These are phyloP conservation scores for Pseudogymnoascus sp. DNA, from an alignment of 2,329 filamentous ascomycete species.

Conservation along the genomic window DNA sequence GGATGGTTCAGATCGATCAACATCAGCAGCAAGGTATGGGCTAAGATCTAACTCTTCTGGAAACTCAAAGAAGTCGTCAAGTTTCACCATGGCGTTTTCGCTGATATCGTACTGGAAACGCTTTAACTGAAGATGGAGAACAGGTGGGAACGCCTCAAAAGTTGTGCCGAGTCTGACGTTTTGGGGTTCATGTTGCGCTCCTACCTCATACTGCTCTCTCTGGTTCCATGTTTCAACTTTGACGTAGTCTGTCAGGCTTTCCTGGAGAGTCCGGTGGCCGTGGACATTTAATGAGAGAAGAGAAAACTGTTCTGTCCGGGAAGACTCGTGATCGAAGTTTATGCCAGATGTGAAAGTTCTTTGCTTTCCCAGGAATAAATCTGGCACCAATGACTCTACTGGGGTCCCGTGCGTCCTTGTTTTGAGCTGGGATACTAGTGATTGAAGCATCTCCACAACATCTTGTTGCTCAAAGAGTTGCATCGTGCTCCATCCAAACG, in stretches of 20 bases:
- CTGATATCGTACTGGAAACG: conserved; percentile 97
- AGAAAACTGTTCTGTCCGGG: conserved; percentile 94
- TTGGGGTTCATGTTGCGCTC: conserved; percentile 81
- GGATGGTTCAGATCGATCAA: conserved; percentile 83
- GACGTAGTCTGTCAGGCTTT: conserved; percentile 93
- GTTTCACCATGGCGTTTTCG: conserved; percentile 96
- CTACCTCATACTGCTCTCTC: conserved; percentile 34
- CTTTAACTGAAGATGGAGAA: conserved; percentile 90
- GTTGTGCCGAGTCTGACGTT: conserved; percentile 97
- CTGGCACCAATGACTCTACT: conserved; percentile 77
- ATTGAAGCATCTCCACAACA: conserved; percentile 90
- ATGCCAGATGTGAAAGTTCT: conserved; percentile 99
- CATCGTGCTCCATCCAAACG: conserved; percentile 95
- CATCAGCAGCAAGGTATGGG: conserved; percentile 77
- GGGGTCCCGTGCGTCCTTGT: conserved; percentile 96
- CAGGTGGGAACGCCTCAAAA: conserved; percentile 88
- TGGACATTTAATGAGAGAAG: conserved; percentile 96
- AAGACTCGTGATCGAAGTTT: conserved; percentile 95
- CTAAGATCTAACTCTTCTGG: conserved; percentile 75
- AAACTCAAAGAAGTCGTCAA: conserved; percentile 88
- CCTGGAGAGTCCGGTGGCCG: conserved; percentile 83
- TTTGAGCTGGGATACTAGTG: conserved; percentile 94
- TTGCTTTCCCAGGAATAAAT: conserved; percentile 93
- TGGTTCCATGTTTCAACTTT: conserved; percentile 86
- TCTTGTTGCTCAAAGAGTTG: conserved; percentile 99